A percentile compares a stretch with the other conserved stretches of the same genome.
phyloP scores from a whole-genome alignment of 1,284 basidiomycete species.

The Cutaneotrichosporon cutaneum region DNA sequence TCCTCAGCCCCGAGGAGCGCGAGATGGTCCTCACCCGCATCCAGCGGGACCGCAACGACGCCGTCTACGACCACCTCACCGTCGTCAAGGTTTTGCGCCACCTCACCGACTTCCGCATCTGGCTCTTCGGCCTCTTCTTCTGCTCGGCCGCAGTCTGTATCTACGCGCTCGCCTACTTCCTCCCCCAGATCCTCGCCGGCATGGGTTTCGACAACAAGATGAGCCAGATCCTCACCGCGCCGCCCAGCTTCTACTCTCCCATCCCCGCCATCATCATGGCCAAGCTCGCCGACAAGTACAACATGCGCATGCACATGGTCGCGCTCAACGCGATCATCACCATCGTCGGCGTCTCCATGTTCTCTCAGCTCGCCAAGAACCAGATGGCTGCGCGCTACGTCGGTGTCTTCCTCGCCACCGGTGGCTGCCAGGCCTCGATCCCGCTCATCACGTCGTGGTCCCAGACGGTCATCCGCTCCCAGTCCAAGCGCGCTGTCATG shows the following conservation, averaged over 20 bases:
- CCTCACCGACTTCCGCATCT: slow-evolving; percentile 51
- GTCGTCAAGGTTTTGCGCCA: slow-evolving; percentile 37
- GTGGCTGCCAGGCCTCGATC: slow-evolving; percentile 40
- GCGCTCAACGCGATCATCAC: slow-evolving; percentile 17
- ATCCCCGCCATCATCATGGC: slow-evolving; percentile 47
- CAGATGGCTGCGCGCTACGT: slow-evolving; percentile 19
- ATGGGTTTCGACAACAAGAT: slow-evolving; percentile 47
- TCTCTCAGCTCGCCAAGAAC: slow-evolving; percentile 14
- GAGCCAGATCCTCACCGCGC: slow-evolving; percentile 49
- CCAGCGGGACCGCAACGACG: slow-evolving; percentile 43
- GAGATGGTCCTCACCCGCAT: slow-evolving; percentile 17
- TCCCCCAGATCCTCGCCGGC: slow-evolving; percentile 52
- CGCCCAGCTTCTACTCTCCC: slow-evolving; percentile 50
- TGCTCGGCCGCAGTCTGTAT: slow-evolving; percentile 30
- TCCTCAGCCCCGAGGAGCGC: slow-evolving; percentile 19
- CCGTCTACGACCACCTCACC: slow-evolving; percentile 51
- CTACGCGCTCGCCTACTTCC: slow-evolving; percentile 45
- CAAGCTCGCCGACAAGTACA: slow-evolving; percentile 46
- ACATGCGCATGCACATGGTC: slow-evolving; percentile 14
- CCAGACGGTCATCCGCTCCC: slow-evolving; percentile 52
- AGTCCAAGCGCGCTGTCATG: slow-evolving; percentile 49
- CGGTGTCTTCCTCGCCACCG: slow-evolving; percentile 53
- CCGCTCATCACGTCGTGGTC: slow-evolving; percentile 46
- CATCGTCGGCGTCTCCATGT: slow-evolving; percentile 22
- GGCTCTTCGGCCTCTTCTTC: slow-evolving; percentile 54